Base-by-base conservation (phyloP, 208 protist species). In the Wallacemonas sp. region DNA sequence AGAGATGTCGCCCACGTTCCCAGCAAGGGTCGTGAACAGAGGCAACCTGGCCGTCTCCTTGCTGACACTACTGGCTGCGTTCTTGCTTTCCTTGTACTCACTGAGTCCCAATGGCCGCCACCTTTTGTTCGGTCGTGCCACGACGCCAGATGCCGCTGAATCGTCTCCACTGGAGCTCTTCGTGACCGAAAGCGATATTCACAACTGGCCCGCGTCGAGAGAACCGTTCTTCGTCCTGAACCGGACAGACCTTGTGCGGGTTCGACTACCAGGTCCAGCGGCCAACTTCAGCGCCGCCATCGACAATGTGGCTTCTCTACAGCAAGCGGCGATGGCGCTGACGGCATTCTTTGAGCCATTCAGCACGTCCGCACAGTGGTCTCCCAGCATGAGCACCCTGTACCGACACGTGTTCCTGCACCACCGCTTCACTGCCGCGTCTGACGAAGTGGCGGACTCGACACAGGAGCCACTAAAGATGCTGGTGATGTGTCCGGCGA, bases 11-110 rank as follows among this genome's bases (percentile, higher is more conserved):
- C n/a, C n/a, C n/a, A n/a, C n/a, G n/a, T n/a, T n/a, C n/a, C n/a
- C n/a, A n/a, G n/a, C n/a, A n/a, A n/a, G 72, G 11, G 61, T 78
- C 1, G 24, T 62, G 5, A 62, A 72, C 48, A 0, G 26, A 1
- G 72, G 72, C 38, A 78, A 78, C 23, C 60, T 54, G 0, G 39
- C 47, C 2, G 46, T 78, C 29, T 78, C 61, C 5, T 6, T 58
- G 1, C 19, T 57, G 9, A 64, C 67, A 1, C 63, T 78, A 21
- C 26, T 68, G 16, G 11, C 60, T 4, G 57, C 66, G 1, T 26
- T 78, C 9, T 29, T 67, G 0, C 26, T 69, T 0, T 66, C 66
- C 8, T 57, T 69, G 14, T 30, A 54, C 19, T 44, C 63, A 3
- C 47, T 72, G 12, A 57, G 71, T 24, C 72, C 72, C 14, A 48